Evolutionary conservation across 169 alveolate genomes (phyloP).

Genomic region (Eimeria necatrix): DNA sequence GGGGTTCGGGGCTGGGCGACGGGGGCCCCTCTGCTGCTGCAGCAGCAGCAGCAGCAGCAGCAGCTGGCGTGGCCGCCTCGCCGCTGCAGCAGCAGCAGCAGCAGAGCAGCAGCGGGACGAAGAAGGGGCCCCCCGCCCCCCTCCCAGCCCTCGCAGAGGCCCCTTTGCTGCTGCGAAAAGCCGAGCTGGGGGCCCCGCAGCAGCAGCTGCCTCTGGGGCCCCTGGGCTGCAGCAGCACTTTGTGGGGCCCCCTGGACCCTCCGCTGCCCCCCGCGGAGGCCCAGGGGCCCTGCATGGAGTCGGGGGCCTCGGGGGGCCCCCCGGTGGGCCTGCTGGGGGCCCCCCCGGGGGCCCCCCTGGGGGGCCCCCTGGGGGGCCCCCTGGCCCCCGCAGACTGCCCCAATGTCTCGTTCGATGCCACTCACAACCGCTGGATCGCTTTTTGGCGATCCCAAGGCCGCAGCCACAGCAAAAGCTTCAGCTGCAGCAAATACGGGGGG

Average conservation of each 20-base stretch:
- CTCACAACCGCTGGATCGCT: constrained; percentile 73
- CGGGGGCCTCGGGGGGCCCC: not conserved
- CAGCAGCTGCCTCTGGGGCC: not conserved
- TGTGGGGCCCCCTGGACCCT: constrained; percentile 23
- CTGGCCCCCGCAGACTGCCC: constrained; percentile 61
- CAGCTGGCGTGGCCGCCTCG: no score
- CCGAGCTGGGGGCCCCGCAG: not conserved
- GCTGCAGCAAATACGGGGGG: constrained; percentile 71
- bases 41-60: constrained; percentile 43
- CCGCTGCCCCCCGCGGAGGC: not conserved
- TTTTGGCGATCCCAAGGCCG: constrained; percentile 52
- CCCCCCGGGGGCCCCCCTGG: not conserved
- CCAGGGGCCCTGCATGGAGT: not conserved
- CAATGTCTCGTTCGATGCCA: constrained; percentile 70
- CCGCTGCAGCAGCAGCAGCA: constrained; percentile 24
- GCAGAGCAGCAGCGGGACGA: not conserved
- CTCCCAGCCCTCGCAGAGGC: constrained; percentile 15
- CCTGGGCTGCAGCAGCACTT: constrained; percentile 39
- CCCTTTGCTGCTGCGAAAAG: not conserved
- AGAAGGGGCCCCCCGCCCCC: constrained; percentile 5
- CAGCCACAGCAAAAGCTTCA: constrained; percentile 42
- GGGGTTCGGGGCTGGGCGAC: not conserved
- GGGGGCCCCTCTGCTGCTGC: constrained; percentile 57
- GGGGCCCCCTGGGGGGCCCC: not conserved
- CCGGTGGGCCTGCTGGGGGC: not conserved